These are phyloP conservation scores for Stephanodiscus triporus DNA, from an alignment of 108 stramenopile genomes.

Conservation along the genomic window DNA sequence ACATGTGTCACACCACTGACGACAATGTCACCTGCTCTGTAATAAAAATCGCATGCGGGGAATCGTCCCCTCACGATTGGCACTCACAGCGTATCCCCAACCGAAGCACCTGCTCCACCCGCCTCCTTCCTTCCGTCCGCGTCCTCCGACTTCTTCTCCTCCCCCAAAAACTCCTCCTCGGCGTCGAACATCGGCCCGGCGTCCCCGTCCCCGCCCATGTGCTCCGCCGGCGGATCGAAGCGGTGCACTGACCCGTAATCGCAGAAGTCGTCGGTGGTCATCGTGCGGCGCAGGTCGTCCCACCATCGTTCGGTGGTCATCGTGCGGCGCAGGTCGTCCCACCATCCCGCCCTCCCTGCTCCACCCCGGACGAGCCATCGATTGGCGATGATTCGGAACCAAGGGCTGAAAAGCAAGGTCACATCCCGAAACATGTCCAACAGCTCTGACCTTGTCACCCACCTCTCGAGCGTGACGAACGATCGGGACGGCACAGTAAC, in stretches of 20 bases:
- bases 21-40: not conserved
- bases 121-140: not conserved
- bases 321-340: conserved; percentile 84
- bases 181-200: conserved; percentile 68
- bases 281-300: too few relatives aligned
- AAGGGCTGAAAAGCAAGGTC: conserved; percentile 83
- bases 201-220: conserved; percentile 84
- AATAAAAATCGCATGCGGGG: not conserved
- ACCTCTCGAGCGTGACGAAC: conserved; percentile 67
- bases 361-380: conserved; percentile 67
- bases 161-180: not conserved
- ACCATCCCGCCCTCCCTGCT: conserved; percentile 58
- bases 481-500: conserved; percentile 62
- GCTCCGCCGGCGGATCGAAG: conserved; percentile 87
- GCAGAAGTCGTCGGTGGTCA: conserved; percentile 75
- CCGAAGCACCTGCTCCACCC: not conserved
- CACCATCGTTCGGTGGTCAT: too few relatives aligned
- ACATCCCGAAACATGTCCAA: conserved; percentile 72
- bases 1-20: not conserved
- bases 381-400: conserved; percentile 90
- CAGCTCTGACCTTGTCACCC: conserved; percentile 71
- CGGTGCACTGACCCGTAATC: conserved; percentile 76
- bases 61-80: not conserved
- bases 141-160: not conserved
- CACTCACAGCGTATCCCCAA: not conserved